phyloP scores from a whole-genome alignment of 768 basidiomycete genomes.

The Pulveroboletus sp. region DNA sequence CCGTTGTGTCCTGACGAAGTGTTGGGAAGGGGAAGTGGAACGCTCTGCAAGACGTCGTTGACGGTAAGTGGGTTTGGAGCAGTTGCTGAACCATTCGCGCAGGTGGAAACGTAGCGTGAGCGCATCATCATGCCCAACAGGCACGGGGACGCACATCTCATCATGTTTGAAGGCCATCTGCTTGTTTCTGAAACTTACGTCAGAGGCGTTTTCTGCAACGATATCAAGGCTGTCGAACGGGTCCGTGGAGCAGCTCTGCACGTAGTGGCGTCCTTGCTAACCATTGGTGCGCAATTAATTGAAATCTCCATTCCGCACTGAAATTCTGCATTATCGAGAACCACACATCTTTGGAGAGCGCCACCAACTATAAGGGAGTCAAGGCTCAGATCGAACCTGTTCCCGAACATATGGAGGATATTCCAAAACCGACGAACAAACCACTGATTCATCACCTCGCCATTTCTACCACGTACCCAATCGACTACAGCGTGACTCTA shows the following conservation, averaged over 20 bases:
- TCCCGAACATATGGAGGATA: constrained; percentile 87
- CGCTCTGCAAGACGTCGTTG: constrained; percentile 92
- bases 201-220: constrained; percentile 95
- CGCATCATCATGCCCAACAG: constrained; percentile 97
- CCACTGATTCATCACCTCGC: constrained; percentile 98
- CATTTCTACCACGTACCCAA: constrained; percentile 99
- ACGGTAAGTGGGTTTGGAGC: constrained; percentile 60
- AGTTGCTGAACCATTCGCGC: constrained; percentile 7
- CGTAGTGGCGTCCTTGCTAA: background rate
- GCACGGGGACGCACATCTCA: constrained; percentile 88
- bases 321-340: constrained; percentile 83
- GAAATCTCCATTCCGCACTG: constrained; percentile 88
- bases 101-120: constrained; percentile 95
- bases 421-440: constrained; percentile 81
- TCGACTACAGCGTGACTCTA: constrained; percentile 95
- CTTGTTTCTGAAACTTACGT: constrained; percentile 97
- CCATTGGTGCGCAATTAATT: constrained; percentile 58
- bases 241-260: constrained; percentile 38
- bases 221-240: constrained; percentile 84
- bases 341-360: constrained; percentile 68
- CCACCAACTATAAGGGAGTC: constrained; percentile 95
- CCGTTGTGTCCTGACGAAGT: constrained; percentile 96
- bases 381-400: constrained; percentile 71
- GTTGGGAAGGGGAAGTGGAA: constrained; percentile 91
- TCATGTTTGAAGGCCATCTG: constrained; percentile 95